These are phyloP conservation scores for Trametes elegans DNA, from an alignment of 768 basidiomycete genomes.

Conservation along the genomic window DNA sequence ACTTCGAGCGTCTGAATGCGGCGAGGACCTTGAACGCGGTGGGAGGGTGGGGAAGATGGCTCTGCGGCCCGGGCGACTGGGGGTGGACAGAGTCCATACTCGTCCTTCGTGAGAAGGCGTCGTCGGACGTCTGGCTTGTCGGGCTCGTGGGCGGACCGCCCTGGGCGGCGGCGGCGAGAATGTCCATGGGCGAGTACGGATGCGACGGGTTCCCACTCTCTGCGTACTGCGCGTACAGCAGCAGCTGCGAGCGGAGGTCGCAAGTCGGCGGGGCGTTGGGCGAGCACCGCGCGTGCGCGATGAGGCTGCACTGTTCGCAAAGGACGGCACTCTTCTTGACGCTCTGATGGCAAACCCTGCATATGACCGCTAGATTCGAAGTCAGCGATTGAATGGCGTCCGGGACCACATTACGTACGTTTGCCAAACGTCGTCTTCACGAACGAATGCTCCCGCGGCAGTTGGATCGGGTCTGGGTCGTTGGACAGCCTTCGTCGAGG, in stretches of 20 bases:
- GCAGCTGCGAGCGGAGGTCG: conserved; percentile 77
- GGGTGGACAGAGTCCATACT: conserved; percentile 44
- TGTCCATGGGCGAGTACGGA: conserved; percentile 51
- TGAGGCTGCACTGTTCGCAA: conserved; percentile 87
- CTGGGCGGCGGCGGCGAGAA: conserved; percentile 32
- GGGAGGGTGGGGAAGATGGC: conserved; percentile 54
- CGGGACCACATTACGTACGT: conserved; percentile 52
- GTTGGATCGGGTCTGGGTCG: conserved; percentile 48
- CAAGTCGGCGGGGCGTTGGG: conserved; percentile 74
- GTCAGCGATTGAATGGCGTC: conserved; percentile 6
- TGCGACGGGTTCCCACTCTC: conserved; percentile 59
- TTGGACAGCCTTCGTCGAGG: conserved; percentile 25
- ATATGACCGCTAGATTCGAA: conserved; percentile 65
- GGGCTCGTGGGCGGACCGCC: conserved; percentile 41
- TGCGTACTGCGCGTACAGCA: conserved; percentile 76
- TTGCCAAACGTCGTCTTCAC: conserved; percentile 93
- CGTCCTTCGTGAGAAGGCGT: conserved; percentile 38
- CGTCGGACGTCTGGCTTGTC: conserved; percentile 53
- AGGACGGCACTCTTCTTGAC: conserved; percentile 88
- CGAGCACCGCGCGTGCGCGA: conserved; percentile 80
- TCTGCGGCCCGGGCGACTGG: conserved; percentile 39
- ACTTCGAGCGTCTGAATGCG: conserved; percentile 62
- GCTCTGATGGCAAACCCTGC: conserved; percentile 75
- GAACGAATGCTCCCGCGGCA: conserved; percentile 74
- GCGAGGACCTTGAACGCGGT: conserved; percentile 67